Evolutionary conservation across 1,139 yeast genomes (phyloP).

Genomic region (Pichia sp.): DNA sequence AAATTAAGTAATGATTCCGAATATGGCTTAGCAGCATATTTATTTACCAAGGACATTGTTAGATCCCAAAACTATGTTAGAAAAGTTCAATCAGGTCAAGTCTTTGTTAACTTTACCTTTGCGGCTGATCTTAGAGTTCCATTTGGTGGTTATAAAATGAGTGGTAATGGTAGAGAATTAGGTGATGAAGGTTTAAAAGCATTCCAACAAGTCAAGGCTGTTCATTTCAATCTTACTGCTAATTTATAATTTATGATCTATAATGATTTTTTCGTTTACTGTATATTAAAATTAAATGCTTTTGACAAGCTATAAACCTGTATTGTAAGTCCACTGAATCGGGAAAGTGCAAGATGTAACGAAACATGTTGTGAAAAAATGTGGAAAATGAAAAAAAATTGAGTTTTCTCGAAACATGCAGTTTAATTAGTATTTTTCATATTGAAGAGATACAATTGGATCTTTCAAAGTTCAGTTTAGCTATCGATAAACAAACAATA

Average conservation of each 20-base stretch:
- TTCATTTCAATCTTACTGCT: slow-evolving; percentile 39
- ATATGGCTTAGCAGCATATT: slow-evolving; percentile 55
- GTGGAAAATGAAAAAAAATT: neutral
- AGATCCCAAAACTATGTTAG: slow-evolving; percentile 34
- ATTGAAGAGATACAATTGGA: neutral
- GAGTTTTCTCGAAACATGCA: neutral
- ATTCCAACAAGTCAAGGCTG: slow-evolving; percentile 54
- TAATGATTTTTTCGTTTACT: too few species aligned
- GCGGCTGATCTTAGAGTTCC: slow-evolving; percentile 52
- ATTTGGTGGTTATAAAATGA: slow-evolving; percentile 48
- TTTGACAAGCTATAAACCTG: neutral
- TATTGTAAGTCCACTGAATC: neutral
- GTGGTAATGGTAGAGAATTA: slow-evolving; percentile 56
- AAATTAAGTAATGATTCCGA: slow-evolving; percentile 44
- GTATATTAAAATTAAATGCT: too few species aligned
- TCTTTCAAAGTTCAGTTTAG: neutral
- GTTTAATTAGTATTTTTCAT: neutral
- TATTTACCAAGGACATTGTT: slow-evolving; percentile 43
- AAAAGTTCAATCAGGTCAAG: slow-evolving; percentile 42
- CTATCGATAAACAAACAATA: neutral
- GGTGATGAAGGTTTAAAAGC: slow-evolving; percentile 53
- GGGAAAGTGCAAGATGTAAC: neutral
- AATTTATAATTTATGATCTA: slow-evolving; percentile 1
- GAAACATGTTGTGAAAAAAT: neutral
- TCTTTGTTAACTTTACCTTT: slow-evolving; percentile 53